Base-by-base conservation (phyloP, 2,329 filamentous ascomycete genomes). In the Pseudocercospora macadamiae region DNA sequence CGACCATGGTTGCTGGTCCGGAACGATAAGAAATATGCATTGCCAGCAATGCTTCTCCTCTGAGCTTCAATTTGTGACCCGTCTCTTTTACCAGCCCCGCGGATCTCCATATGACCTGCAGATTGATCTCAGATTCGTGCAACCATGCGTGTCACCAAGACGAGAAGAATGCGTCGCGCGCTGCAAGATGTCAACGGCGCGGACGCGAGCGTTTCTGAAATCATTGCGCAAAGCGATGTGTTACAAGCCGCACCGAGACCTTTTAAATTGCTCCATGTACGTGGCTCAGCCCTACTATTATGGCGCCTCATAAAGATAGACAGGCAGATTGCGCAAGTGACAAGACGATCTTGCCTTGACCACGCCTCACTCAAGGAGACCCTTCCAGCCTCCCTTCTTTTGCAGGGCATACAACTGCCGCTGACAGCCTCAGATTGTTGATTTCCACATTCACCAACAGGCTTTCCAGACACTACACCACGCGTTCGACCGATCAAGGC, bases 41-140 rank as follows among this genome's bases (percentile, higher is more conserved):
- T 39, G 36, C 8, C 16, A 12, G 36, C 36, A 39, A 16, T 39
- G 36, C 36, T 39, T 39, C 36, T 5, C n/a, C 8, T 8, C n/a
- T n/a, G 36, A 18, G 5, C 16, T n/a, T 16, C 12, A 8, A 32
- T 32, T 32, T 57, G 55, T 36, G 36, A 57, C 36, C 48, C 19
- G 26, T 48, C 12, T 42, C 44, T 26, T 25, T 48, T 54, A 25
- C 26, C 26, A 54, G 32, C 39, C 55, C 55, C 55, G 21, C 44
- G 39, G 51, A 54, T 54, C 49, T 53, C 55, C 55, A 54, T 54
- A 48, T 49, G 51, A 26, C 55, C 30, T 58, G 55, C 55, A 58
- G 30, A 30, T 54, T 30, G 55, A 58, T 54, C 55, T n/a, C 12
- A 39, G 49, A 23, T 30, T 57, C 51, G 55, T 47, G 48, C 51